Evolutionary conservation across 371 early-diverging fungal species (phyloP), one percentile per base, ranked within the genome.

Genomic region (Lichtheimia ramosa): DNA sequence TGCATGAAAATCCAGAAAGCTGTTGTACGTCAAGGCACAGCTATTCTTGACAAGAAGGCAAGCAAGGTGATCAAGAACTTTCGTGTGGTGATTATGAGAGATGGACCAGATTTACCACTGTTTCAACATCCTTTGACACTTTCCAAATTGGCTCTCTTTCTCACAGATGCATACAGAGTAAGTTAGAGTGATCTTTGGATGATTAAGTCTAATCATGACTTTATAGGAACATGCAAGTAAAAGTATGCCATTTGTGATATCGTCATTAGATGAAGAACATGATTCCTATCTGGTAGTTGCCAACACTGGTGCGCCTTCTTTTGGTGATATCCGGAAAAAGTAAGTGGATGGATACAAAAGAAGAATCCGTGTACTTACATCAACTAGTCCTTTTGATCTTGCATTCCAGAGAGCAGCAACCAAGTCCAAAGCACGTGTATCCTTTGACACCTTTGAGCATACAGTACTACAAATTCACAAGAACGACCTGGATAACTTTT

Each of bases 111-210:
- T 39, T 39, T 85, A 24, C 63, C 79, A 0, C 58, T 86, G 13
- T 88, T 88, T 56, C 82, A 80, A 52, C 84, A 87, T 54, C 85
- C 88, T 18, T 62, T 83, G 14, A 79, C 87, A 0, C 72, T 94
- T 20, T 68, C 82, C 16, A 86, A 90, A 66, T 70, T 96, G 14
- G 92, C 89, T 3, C 71, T 84, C 46, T 95, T 95, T 55, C 63
- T 95, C 27, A 84, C 88, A 55, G 90, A 91, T 61, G 89, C 92
- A 1, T 81, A 85, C 65, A 75, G 91, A 68, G 96, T 88, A 82
- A 64, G 65, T 8, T 41, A 14, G 40, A 41, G 12, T n/a, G 5
- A 18, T 14, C 4, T 8, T 34, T 34, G 3, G 3, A 21, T 25
- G 10, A 10, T 20, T 16, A 25, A 41, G 3, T 14, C 13, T 43